Evolutionary conservation across 2,329 filamentous ascomycete genomes (phyloP).

Genomic region (Aspergillus caelatus): DNA sequence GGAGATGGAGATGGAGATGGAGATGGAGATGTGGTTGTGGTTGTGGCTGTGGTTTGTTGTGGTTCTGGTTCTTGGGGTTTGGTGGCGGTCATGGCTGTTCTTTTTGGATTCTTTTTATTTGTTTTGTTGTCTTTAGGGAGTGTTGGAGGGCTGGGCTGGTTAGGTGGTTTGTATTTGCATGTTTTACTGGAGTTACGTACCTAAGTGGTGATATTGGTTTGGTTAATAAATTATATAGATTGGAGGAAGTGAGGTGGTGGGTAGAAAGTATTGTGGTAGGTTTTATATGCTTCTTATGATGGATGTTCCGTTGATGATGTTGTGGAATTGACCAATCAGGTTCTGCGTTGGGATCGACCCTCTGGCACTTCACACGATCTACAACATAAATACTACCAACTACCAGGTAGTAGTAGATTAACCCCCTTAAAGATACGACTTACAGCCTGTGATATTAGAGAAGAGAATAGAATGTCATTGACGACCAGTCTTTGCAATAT

Average conservation of each 20-base stretch:
- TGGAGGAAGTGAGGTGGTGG: not conserved
- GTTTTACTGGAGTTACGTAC: not conserved
- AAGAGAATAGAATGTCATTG: not conserved
- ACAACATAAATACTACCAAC: not conserved
- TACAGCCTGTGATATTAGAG: not conserved
- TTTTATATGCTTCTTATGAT: constrained; percentile 28
- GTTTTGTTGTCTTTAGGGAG: not conserved
- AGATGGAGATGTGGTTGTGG: not conserved
- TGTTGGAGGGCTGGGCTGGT: not conserved
- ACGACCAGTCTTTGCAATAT: not conserved
- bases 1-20: not conserved
- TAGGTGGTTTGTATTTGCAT: not conserved
- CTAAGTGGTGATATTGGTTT: not conserved
- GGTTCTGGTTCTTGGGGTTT: not conserved
- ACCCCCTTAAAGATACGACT: not conserved
- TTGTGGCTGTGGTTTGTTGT: not conserved
- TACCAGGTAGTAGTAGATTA: not conserved
- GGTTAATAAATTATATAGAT: not conserved
- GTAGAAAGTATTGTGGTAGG: not conserved
- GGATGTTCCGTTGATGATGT: not conserved
- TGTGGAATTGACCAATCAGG: constrained; percentile 14
- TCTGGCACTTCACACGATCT: not conserved
- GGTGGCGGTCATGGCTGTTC: not conserved
- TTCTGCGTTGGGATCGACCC: not conserved
- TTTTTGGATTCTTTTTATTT: not conserved